phyloP scores from a whole-genome alignment of 345 rosid species.

The Fremontodendron californicum region DNA sequence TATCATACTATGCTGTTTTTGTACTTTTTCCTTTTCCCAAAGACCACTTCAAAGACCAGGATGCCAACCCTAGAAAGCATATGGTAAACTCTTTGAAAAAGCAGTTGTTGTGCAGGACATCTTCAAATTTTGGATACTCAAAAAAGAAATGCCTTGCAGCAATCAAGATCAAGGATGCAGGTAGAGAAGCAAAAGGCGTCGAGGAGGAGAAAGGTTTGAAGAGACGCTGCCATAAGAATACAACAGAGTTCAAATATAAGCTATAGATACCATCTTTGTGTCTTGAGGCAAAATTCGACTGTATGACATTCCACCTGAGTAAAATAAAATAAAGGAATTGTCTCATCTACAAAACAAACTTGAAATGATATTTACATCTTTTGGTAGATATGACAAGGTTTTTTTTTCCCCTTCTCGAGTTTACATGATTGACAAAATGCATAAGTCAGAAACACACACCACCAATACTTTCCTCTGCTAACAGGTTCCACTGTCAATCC shows the following conservation, averaged over 20 bases:
- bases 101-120: not conserved
- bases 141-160: not conserved
- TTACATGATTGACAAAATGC: not conserved
- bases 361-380: not conserved
- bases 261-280: constrained; percentile 19
- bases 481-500: constrained; percentile 29
- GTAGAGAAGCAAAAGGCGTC: not conserved
- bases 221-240: not conserved
- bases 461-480: constrained; percentile 41
- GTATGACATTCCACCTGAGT: constrained; percentile 18
- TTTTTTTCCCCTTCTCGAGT: not conserved
- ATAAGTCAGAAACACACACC: not conserved
- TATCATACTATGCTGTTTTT: not conserved
- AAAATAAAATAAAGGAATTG: not conserved
- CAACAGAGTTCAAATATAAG: not conserved
- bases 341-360: not conserved
- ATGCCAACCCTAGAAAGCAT: not conserved
- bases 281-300: constrained; percentile 11
- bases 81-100: not conserved
- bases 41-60: not conserved
- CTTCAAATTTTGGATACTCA: not conserved
- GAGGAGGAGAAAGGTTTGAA: not conserved
- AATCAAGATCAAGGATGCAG: not conserved
- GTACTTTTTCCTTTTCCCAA: not conserved
- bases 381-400: not conserved